These are phyloP conservation scores for Nakazawaea sp. DNA, from an alignment of 805 yeast genomes.

Conservation along the genomic window DNA sequence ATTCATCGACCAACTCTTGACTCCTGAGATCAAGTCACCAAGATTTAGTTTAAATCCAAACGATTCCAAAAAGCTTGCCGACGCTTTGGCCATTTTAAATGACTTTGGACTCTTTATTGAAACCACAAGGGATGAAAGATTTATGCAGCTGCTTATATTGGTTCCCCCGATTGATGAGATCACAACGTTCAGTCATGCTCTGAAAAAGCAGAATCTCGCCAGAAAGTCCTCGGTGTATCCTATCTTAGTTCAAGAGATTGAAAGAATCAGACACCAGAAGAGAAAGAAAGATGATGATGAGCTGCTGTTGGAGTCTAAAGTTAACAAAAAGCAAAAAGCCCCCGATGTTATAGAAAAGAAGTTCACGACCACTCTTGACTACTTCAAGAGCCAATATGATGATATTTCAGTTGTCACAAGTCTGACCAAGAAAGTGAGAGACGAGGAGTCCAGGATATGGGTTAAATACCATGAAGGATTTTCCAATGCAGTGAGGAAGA, in stretches of 20 bases:
- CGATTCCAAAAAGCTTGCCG: slow-evolving; percentile 27
- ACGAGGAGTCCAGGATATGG: slow-evolving; percentile 50
- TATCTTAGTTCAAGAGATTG: slow-evolving; percentile 18
- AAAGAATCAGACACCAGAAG: slow-evolving; percentile 18
- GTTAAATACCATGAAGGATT: slow-evolving; percentile 90
- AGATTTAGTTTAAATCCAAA: slow-evolving; percentile 20
- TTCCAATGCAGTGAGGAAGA: slow-evolving; percentile 84
- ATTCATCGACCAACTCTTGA: slow-evolving; percentile 22
- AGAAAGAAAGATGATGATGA: slow-evolving; percentile 9
- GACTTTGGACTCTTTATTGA: slow-evolving; percentile 34
- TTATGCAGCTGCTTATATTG: slow-evolving; percentile 1
- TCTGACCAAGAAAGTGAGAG: slow-evolving; percentile 10
- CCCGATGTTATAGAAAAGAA: slow-evolving; percentile 8
- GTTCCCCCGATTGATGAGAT: slow-evolving; percentile 8
- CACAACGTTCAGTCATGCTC: slow-evolving; percentile 13
- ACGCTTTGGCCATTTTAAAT: slow-evolving; percentile 30
- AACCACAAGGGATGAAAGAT: slow-evolving; percentile 21
- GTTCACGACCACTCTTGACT: slow-evolving; percentile 24
- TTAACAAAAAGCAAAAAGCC: slow-evolving; percentile 2
- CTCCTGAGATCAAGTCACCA: slow-evolving; percentile 19
- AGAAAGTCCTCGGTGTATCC: slow-evolving; percentile 15
- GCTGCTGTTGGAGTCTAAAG: slow-evolving; percentile 8
- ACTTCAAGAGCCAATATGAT: slow-evolving; percentile 38
- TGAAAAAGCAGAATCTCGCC: slow-evolving; percentile 1
- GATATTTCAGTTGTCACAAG: slow-evolving; percentile 12